Base-by-base conservation (phyloP, 2,329 filamentous ascomycete genomes). In the Scleromitrula shiraiana region DNA sequence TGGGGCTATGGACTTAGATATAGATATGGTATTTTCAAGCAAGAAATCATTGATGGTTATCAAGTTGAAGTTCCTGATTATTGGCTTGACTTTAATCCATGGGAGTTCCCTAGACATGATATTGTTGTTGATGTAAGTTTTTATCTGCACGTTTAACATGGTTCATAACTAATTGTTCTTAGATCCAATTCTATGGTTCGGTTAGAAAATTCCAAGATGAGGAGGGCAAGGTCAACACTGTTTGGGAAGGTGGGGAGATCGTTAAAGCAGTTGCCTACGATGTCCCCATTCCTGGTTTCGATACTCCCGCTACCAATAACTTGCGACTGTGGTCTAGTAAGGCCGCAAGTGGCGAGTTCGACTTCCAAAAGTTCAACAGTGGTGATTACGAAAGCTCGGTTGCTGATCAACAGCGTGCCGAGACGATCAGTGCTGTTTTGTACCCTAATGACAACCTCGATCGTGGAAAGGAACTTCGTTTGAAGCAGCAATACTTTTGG, bases 401-500 rank as follows among this genome's bases (percentile, higher is more conserved):
- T 32, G 88, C 86, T n/a, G 93, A 98, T 59, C 89, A 97, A 69
- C 93, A 98, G 73, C 85, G 88, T 50, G 93, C 93, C n/a, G 93
- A 98, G 73, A 97, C 91, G 47, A 98, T 98, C 70, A 96, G 90
- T 44, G 91, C 91, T 26, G 93, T 98, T 12, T 71, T 98, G 37
- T 98, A 98, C 64, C 93, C 93, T 51, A 98, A 98, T 63, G 91
- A 97, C 69, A 97, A 95, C 68, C 78, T 98, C 37, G 91, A 97
- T 57, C 80, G 89, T 56, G 93, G 93, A 54, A 98, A 98, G 69
- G 93, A 98, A 73, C 80, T 98, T 54, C 88, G 93, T 46, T 70
- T 98, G 67, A 98, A 98, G 78, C 93, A 98, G 68, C 93, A 98
- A 68, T 98, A 98, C 76, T 98, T 98, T 72, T 98, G 93, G 93